Conservation (phyloP, 1,284 basidiomycete genomes). For the Austroboletus niveus region DNA sequence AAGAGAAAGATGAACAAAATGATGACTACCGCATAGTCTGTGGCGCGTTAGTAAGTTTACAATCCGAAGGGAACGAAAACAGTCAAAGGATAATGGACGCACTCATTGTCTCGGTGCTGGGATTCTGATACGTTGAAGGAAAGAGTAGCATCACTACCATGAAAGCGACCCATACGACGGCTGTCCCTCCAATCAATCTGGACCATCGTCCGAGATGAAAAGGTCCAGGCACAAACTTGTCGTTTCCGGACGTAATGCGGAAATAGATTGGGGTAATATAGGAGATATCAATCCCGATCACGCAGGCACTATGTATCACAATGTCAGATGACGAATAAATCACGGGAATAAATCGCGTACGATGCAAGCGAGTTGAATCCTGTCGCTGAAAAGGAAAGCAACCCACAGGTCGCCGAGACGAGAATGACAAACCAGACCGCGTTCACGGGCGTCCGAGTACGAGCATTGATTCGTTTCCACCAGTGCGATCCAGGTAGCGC, state of each 20-base stretch:
- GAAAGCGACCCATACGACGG: conserved; percentile 60
- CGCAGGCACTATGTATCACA: conserved; percentile 46
- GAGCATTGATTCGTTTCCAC: conserved; percentile 57
- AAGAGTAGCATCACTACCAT: conserved; percentile 58
- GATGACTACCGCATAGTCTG: conserved; percentile 63
- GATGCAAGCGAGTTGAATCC: conserved; percentile 61
- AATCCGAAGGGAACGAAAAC: conserved; percentile 1
- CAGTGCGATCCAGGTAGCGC: conserved; percentile 65
- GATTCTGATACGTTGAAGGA: conserved; percentile 39
- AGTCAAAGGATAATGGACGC: conserved; percentile 11
- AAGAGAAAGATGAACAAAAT: conserved; percentile 61
- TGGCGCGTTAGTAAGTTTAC: background rate
- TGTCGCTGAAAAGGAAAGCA: conserved; percentile 59
- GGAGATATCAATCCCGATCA: conserved; percentile 50
- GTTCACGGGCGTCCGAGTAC: conserved; percentile 61
- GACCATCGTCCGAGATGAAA: conserved; percentile 60
- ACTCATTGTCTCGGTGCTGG: conserved; percentile 52
- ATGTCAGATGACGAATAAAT: background rate
- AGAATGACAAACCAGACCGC: conserved; percentile 69
- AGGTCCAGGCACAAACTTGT: conserved; percentile 52
- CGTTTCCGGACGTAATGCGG: conserved; percentile 58
- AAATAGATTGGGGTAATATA: conserved; percentile 61
- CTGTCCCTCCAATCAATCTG: conserved; percentile 51
- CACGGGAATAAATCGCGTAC: conserved; percentile 33
- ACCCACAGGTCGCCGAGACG: conserved; percentile 50